A percentile compares a stretch with the other conserved stretches of the same genome.
phyloP scores from a whole-genome alignment of 768 basidiomycete species.

The Mycena epipterygia region DNA sequence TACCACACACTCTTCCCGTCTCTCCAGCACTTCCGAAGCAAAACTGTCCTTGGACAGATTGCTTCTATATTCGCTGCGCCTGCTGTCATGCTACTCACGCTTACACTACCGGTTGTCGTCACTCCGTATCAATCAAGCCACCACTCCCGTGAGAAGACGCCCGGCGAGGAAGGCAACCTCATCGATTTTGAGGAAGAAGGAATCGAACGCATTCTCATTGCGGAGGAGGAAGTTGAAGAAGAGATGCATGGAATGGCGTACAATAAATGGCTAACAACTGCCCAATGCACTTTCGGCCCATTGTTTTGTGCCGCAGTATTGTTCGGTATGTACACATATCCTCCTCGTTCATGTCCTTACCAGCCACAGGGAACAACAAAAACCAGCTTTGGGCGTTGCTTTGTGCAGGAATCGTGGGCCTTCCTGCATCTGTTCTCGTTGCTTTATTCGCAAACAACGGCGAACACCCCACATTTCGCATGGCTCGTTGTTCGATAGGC shows the following conservation, averaged over 20 bases:
- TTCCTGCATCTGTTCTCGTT: conserved; percentile 67
- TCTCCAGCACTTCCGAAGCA: conserved; percentile 77
- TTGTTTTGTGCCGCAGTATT: conserved; percentile 81
- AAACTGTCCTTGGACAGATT: conserved; percentile 78
- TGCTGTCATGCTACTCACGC: conserved; percentile 85
- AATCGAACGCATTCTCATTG: conserved; percentile 75
- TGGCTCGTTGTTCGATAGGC: conserved; percentile 89
- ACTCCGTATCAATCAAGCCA: conserved; percentile 60
- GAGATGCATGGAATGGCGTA: conserved; percentile 75
- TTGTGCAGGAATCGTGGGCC: conserved; percentile 67
- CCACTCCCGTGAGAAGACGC: conserved; percentile 56
- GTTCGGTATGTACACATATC: conserved; percentile 69
- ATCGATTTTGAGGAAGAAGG: conserved; percentile 85
- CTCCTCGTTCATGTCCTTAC: conserved; percentile 25
- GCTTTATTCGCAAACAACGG: conserved; percentile 73
- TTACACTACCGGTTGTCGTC: conserved; percentile 93
- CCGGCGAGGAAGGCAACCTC: conserved; percentile 59
- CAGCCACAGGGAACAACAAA: conserved; percentile 56
- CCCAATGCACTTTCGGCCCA: conserved; percentile 88
- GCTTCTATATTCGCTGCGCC: conserved; percentile 88
- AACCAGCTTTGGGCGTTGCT: conserved; percentile 66
- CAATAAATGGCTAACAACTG: conserved; percentile 88
- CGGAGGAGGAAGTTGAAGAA: conserved; percentile 81
- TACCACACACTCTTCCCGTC: conserved; percentile 88
- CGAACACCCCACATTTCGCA: conserved; percentile 65